Base-by-base conservation (phyloP, 2,329 filamentous ascomycete genomes). In the Geoglossum cookeanum region DNA sequence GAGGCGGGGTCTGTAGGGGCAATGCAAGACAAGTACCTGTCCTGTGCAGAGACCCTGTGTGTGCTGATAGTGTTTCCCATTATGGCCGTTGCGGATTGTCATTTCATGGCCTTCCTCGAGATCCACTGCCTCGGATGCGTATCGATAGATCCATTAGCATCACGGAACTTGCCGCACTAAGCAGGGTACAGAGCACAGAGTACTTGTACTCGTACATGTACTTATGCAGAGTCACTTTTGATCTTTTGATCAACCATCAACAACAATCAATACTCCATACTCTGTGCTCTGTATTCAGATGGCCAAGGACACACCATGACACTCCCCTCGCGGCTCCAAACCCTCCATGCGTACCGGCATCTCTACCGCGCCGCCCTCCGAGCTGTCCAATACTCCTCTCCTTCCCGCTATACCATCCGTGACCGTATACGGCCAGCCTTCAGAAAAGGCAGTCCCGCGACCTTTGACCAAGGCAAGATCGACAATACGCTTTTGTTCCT, bases 1-100 rank as follows among this genome's bases (percentile, higher is more conserved):
- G 47, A 55, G 22, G 22, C 22, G 22, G 22, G 22, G 15, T 33
- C n/a, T 29, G 15, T 13, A 15, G 9, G 13, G 9, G 55, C 27
- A 51, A 51, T 44, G 42, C n/a, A 48, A 32, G 51, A 51, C 15
- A 69, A 79, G 64, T 68, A 94, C 90, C 88, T 89, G 73, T 97
- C 91, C 74, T 96, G 90, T 65, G 80, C 78, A 37, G 83, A 83
- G 60, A 85, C 79, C 69, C 81, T 85, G 65, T 79, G 76, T 58
- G 77, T 72, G 68, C 80, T 84, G 64, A 71, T 71, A 55, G 76
- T 70, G 68, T 84, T 85, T 52, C 83, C 83, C 83, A 85, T 85
- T 44, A 56, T 69, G 64, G 60, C 60, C 30, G 30, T 35, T 37
- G 30, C 17, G 15, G 17, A 17, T 22, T 45, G 42, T 9, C 6